These are phyloP conservation scores for Cladosporium sp. DNA, from an alignment of 2,329 filamentous ascomycete species.

Conservation along the genomic window DNA sequence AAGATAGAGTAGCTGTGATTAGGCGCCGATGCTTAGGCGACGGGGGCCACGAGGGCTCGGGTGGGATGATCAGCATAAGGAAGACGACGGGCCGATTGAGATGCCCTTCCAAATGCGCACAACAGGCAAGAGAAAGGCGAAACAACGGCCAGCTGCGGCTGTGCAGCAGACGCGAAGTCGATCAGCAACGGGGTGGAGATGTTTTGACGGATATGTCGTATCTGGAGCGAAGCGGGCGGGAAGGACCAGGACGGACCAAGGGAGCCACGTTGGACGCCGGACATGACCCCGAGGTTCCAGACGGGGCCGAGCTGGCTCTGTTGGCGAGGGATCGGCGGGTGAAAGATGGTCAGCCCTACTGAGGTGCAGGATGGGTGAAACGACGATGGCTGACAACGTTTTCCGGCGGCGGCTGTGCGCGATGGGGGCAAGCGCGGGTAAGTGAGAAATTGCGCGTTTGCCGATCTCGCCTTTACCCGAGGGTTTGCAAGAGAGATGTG, in stretches of 20 bases:
- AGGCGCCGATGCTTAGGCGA: neutral
- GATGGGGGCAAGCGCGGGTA: neutral
- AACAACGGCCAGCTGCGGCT: neutral
- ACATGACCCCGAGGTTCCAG: neutral
- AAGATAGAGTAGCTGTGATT: too few relatives aligned
- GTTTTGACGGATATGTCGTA: too few relatives aligned
- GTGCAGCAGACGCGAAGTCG: neutral
- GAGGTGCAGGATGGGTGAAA: neutral
- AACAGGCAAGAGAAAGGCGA: neutral
- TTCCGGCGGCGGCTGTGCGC: neutral
- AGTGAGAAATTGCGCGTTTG: too few relatives aligned
- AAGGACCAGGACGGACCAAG: too few relatives aligned
- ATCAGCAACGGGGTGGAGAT: neutral
- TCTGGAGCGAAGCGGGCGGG: too few relatives aligned
- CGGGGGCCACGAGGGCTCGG: neutral
- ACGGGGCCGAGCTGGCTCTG: neutral
- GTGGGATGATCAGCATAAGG: neutral
- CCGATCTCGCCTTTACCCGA: too few relatives aligned
- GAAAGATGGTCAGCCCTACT: slow-evolving; percentile 7
- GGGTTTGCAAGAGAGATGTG: too few relatives aligned
- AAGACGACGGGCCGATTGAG: slow-evolving; percentile 2
- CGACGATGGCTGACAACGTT: slow-evolving; percentile 8
- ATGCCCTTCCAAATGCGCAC: neutral
- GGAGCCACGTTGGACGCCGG: neutral
- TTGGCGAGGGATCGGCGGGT: slow-evolving; percentile 6